Percentiles rank a stretch among this genome's conserved stretches.
These are phyloP conservation scores for Penicillium crustosum DNA, from an alignment of 2,329 filamentous ascomycete genomes.

Conservation along the genomic window DNA sequence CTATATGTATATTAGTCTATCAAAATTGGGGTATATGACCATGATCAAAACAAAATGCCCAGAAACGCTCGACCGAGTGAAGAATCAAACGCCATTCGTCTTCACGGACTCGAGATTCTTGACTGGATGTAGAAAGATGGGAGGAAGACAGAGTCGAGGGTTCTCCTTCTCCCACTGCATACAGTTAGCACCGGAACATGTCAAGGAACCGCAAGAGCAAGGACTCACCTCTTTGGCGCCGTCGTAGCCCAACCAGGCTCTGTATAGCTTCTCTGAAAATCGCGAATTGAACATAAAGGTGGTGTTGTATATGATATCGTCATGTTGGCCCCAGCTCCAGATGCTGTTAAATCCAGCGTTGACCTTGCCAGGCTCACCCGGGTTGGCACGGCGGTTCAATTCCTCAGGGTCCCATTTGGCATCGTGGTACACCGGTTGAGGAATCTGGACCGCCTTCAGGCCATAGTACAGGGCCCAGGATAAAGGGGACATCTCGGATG, in stretches of 20 bases:
- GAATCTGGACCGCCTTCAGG: conserved; percentile 17
- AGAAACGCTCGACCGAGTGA: neutral
- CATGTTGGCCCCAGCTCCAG: conserved; percentile 9
- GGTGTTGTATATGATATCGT: conserved; percentile 11
- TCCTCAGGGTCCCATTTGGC: conserved; percentile 10
- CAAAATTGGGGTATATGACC: neutral
- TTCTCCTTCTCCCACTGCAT: conserved; percentile 9
- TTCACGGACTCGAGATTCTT: conserved; percentile 5
- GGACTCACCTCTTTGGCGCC: neutral
- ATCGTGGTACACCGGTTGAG: conserved; percentile 13
- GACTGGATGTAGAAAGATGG: conserved; percentile 14
- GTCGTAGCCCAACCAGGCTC: conserved; percentile 15
- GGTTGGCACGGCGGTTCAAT: conserved; percentile 8
- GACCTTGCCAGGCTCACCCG: conserved; percentile 8
- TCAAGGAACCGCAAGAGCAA: neutral
- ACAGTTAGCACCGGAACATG: neutral
- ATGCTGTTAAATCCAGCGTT: conserved; percentile 12
- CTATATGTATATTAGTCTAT: neutral
- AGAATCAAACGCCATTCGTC: neutral
- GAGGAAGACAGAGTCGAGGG: conserved; percentile 10
- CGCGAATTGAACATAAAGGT: conserved; percentile 15
- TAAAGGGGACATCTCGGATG: conserved; percentile 16
- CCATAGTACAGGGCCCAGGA: conserved; percentile 18
- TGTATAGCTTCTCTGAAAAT: conserved; percentile 9
- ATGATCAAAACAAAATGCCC: neutral